Percentiles rank a stretch among this genome's conserved stretches.
Evolutionary conservation across 371 early-diverging fungal genomes (phyloP).

Genomic region (Actinomucor elegans): DNA sequence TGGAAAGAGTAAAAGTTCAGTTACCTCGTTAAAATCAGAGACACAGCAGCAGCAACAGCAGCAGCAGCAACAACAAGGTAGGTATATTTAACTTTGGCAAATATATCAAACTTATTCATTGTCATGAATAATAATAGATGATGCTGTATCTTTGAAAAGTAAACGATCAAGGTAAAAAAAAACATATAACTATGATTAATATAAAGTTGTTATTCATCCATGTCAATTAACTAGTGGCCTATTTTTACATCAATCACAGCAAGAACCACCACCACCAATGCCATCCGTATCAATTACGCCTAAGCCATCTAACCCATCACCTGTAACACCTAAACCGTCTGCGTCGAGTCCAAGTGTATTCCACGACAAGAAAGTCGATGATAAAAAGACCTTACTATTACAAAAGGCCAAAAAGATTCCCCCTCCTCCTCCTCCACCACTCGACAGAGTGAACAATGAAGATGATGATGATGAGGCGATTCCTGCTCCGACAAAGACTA

Average conservation of each 20-base stretch:
- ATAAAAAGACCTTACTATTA: neutral
- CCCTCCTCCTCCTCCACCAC: neutral
- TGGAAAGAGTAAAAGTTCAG: constrained; percentile 23
- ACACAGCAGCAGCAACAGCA: neutral
- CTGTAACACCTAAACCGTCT: too few relatives aligned
- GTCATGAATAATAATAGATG: too few relatives aligned
- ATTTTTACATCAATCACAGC: neutral
- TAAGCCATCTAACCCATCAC: too few relatives aligned
- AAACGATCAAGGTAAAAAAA: constrained; percentile 3
- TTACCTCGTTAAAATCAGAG: constrained; percentile 7
- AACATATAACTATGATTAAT: too few relatives aligned
- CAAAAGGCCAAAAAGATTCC: constrained; percentile 1
- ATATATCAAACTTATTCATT: too few relatives aligned
- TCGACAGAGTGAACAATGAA: too few relatives aligned
- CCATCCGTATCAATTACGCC: neutral
- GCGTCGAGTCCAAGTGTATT: too few relatives aligned
- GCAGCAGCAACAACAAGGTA: neutral
- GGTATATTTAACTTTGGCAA: too few relatives aligned
- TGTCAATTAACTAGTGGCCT: too few relatives aligned
- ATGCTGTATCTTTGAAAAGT: constrained; percentile 1
- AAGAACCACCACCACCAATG: neutral
- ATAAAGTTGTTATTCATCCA: too few relatives aligned
- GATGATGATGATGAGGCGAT: neutral
- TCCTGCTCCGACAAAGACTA: constrained; percentile 13
- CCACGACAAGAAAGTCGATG: too few relatives aligned